Percentiles rank a stretch among this genome's conserved stretches.
phyloP scores from a whole-genome alignment of 78 protist species.

The Ministeria vibrans region DNA sequence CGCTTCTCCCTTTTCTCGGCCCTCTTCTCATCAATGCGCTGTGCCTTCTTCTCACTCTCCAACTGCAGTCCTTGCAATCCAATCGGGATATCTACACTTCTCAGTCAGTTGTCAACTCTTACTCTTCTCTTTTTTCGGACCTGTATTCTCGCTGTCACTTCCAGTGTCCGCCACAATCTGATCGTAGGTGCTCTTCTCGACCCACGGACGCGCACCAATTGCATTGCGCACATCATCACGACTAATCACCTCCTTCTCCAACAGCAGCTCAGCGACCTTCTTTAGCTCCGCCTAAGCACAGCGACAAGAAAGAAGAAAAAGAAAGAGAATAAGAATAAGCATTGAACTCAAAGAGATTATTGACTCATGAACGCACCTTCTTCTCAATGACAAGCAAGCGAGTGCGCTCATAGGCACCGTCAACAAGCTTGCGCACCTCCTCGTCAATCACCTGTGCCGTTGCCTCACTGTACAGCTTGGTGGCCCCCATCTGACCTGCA shows the following conservation, averaged over 20 bases:
- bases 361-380: no score
- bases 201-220: slow-evolving; percentile 71
- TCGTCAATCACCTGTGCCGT: slow-evolving; percentile 67
- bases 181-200: slow-evolving; percentile 27
- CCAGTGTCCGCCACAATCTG: slow-evolving; percentile 5
- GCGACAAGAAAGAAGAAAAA: not conserved
- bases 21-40: no score
- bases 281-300: slow-evolving; percentile 29
- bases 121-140: no score
- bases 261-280: slow-evolving; percentile 56
- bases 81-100: no score
- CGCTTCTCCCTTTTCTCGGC: no score
- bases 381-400: slow-evolving; percentile 39
- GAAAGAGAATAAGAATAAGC: not conserved
- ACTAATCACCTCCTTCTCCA: slow-evolving; percentile 76
- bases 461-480: slow-evolving; percentile 77
- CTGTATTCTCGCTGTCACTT: not conserved
- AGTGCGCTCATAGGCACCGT: slow-evolving; percentile 36
- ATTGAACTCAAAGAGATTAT: not conserved
- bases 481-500: no score
- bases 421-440: slow-evolving; percentile 51
- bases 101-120: no score
- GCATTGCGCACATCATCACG: slow-evolving; percentile 60
- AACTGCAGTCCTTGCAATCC: no score
- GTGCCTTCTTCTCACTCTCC: no score